Conservation (phyloP, 352 stramenopile species). For the Phytophthora constricta region DNA sequence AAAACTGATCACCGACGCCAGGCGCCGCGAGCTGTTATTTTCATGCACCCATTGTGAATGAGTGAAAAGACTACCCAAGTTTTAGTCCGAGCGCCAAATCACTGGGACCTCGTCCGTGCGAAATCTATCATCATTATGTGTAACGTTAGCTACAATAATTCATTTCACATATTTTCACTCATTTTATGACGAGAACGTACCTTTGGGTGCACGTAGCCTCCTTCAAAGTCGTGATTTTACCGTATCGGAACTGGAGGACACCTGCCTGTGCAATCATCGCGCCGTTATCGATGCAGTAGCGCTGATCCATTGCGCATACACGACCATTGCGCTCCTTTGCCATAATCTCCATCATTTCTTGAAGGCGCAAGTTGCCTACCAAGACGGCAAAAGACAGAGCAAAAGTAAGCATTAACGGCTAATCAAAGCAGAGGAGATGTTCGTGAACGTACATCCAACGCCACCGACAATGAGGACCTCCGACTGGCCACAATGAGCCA, state of each 20-base stretch:
- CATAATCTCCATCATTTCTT: conserved; percentile 99
- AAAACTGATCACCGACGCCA: conserved; percentile 9
- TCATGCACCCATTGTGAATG: not conserved
- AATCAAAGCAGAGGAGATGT: too few relatives aligned
- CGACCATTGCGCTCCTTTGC: conserved; percentile 93
- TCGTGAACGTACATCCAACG: conserved; percentile 98
- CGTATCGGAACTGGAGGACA: conserved; percentile 97
- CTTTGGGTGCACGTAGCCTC: conserved; percentile 96
- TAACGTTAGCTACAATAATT: too few relatives aligned
- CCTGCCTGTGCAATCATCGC: conserved; percentile 99
- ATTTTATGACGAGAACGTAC: conserved; percentile 35
- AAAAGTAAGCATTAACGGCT: too few relatives aligned
- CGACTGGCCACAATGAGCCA: conserved; percentile 97
- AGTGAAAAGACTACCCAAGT: not conserved
- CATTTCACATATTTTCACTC: too few relatives aligned
- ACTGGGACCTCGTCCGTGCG: conserved; percentile 97
- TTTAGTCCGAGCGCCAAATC: conserved; percentile 94
- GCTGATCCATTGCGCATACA: conserved; percentile 98
- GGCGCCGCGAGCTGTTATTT: conserved; percentile 20
- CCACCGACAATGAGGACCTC: conserved; percentile 99
- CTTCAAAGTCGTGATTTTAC: conserved; percentile 87
- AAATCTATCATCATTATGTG: too few relatives aligned
- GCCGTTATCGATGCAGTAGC: conserved; percentile 99
- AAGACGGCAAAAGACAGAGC: not conserved
- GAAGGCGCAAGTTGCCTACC: conserved; percentile 79